phyloP scores from a whole-genome alignment of 75 land plant genomes.

The Cupressus sempervirens region DNA sequence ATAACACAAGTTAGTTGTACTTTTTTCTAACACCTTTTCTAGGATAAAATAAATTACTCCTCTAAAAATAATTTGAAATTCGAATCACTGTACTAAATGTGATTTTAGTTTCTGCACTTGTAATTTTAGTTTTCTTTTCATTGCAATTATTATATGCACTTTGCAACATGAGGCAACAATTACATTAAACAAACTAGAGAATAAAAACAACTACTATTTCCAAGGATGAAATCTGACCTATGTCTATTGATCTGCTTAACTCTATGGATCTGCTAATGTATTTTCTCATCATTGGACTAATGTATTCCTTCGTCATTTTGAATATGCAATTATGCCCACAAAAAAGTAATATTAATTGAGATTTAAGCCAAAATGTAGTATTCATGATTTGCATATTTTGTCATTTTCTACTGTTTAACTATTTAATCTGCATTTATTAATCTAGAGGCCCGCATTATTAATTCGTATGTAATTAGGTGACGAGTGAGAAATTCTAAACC shows the following conservation, averaged over 20 bases:
- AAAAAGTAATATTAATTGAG: not conserved
- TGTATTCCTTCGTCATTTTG: not conserved
- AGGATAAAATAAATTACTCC: too few relatives aligned
- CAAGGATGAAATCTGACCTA: not conserved
- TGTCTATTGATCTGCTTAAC: not conserved
- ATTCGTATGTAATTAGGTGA: not conserved
- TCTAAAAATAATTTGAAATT: not conserved
- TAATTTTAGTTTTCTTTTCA: not conserved
- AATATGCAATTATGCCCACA: not conserved
- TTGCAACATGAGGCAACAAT: not conserved
- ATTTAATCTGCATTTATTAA: not conserved
- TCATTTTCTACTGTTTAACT: not conserved
- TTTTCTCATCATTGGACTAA: not conserved
- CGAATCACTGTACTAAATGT: not conserved
- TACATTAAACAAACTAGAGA: not conserved
- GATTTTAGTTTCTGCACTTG: not conserved
- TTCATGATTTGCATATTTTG: not conserved
- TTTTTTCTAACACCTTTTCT: too few relatives aligned
- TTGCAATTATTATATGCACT: not conserved
- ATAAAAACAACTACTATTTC: not conserved
- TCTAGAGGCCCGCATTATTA: not conserved
- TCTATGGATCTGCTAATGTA: not conserved
- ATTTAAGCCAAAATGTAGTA: not conserved
- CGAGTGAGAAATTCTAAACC: not conserved
- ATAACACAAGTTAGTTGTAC: too few relatives aligned